These are phyloP conservation scores for Alternaria ventricosa DNA, from an alignment of 2,329 filamentous ascomycete genomes.

Conservation along the genomic window DNA sequence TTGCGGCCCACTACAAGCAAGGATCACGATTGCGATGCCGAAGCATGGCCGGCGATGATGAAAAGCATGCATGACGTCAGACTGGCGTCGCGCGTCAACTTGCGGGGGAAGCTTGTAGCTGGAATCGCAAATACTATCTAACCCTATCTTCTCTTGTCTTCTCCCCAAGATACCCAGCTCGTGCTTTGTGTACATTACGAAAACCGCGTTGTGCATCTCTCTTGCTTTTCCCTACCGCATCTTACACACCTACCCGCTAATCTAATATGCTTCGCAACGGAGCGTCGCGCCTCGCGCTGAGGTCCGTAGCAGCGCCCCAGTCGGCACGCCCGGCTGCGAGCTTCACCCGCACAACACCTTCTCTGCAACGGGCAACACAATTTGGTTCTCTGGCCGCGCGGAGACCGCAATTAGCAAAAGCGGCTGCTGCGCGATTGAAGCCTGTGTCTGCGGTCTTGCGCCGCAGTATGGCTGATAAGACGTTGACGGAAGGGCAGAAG, in stretches of 20 bases:
- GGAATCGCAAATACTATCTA: not conserved
- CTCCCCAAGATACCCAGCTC: constrained; percentile 12
- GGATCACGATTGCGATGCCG: constrained; percentile 5
- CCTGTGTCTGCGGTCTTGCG: constrained; percentile 50
- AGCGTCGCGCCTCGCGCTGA: constrained; percentile 51
- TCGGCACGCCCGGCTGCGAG: constrained; percentile 37
- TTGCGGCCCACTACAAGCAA: constrained; percentile 3
- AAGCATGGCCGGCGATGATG: constrained; percentile 13
- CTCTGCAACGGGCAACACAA: constrained; percentile 50
- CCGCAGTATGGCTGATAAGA: constrained; percentile 50
- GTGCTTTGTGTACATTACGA: not conserved
- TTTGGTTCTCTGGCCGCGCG: constrained; percentile 49
- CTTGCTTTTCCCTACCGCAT: not conserved
- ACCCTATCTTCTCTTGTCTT: not conserved
- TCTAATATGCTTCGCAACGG: constrained; percentile 53
- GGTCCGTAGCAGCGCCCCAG: constrained; percentile 43
- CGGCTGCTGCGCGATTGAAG: constrained; percentile 23
- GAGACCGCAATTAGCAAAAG: constrained; percentile 36
- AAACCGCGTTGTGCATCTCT: not conserved
- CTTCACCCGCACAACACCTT: constrained; percentile 26
- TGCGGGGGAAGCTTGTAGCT: constrained; percentile 10
- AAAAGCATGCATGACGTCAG: constrained; percentile 11
- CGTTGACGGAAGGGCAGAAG: constrained; percentile 55
- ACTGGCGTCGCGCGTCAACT: constrained; percentile 12
- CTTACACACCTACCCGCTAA: not conserved